Conservation (phyloP, 768 basidiomycete species). For the Suillus spraguei region DNA sequence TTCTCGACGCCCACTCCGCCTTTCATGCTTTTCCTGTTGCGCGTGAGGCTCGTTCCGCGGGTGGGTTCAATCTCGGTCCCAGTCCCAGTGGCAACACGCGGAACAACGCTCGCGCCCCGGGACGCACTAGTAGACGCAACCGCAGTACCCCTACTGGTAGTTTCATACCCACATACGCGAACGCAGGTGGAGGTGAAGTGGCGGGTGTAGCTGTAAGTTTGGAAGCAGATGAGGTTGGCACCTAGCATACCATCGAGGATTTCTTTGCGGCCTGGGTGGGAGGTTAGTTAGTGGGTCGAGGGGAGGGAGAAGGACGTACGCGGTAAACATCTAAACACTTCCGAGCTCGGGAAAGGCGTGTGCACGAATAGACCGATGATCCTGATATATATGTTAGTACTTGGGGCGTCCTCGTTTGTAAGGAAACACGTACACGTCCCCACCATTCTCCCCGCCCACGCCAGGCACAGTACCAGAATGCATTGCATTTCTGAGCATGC, state of each 20-base stretch:
- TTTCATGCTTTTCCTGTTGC: background rate
- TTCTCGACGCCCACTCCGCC: slow-evolving; percentile 21
- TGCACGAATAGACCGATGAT: slow-evolving; percentile 94
- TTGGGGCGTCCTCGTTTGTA: background rate
- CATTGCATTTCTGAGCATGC: slow-evolving; percentile 73
- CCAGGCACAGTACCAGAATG: slow-evolving; percentile 14
- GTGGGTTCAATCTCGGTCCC: background rate
- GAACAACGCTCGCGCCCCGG: slow-evolving; percentile 14
- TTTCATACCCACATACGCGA: slow-evolving; percentile 95
- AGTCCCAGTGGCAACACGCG: background rate
- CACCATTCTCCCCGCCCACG: slow-evolving; percentile 26
- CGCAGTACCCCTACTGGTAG: slow-evolving; percentile 39
- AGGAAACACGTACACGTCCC: slow-evolving; percentile 24
- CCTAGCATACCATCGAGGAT: slow-evolving; percentile 98
- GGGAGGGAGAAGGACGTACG: slow-evolving; percentile 49
- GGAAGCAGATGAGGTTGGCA: slow-evolving; percentile 95
- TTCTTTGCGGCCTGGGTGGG: slow-evolving; percentile 72
- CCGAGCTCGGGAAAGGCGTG: slow-evolving; percentile 96
- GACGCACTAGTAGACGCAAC: background rate
- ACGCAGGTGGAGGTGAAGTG: slow-evolving; percentile 96
- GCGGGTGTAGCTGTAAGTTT: slow-evolving; percentile 93
- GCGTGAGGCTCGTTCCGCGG: slow-evolving; percentile 17
- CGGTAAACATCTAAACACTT: slow-evolving; percentile 93
- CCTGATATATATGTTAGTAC: slow-evolving; percentile 17
- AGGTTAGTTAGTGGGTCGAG: background rate